These are phyloP conservation scores for Bruguiera parviflora DNA, from an alignment of 345 rosid genomes.

Conservation along the genomic window DNA sequence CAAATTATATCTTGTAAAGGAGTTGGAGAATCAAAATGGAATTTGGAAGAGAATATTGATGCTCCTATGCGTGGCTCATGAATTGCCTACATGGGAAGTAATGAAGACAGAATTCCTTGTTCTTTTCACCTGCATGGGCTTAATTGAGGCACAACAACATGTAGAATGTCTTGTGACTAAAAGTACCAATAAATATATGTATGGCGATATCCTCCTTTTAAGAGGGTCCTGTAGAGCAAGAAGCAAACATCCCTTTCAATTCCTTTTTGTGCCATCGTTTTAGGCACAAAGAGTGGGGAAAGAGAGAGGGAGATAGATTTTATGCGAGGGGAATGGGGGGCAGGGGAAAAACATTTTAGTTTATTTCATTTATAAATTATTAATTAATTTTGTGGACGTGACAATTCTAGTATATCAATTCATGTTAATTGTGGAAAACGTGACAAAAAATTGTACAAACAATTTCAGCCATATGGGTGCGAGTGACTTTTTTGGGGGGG, in stretches of 20 bases:
- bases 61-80: not conserved
- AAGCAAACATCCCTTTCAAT: conserved; percentile 38
- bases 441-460: too few relatives aligned
- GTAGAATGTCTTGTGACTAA: conserved; percentile 25
- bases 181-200: too few relatives aligned
- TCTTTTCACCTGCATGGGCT: not conserved
- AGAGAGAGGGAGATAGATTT: not conserved
- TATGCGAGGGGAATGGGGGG: conserved; percentile 52
- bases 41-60: not conserved
- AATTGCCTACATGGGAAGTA: not conserved
- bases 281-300: conserved; percentile 5
- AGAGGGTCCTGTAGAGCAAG: not conserved
- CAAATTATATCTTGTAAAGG: too few relatives aligned
- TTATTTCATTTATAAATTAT: not conserved
- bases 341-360: conserved; percentile 25
- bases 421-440: not conserved
- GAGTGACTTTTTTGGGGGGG: too few relatives aligned
- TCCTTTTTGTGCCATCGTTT: conserved; percentile 20
- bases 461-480: too few relatives aligned
- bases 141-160: conserved; percentile 7
- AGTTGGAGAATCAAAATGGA: not conserved
- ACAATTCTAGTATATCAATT: not conserved
- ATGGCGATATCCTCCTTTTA: not conserved
- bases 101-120: not conserved
- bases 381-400: not conserved